Evolutionary conservation across 1,284 basidiomycete species (phyloP), one percentile per base, ranked within the genome.

Genomic region (Cryptococcus deneoformans): DNA sequence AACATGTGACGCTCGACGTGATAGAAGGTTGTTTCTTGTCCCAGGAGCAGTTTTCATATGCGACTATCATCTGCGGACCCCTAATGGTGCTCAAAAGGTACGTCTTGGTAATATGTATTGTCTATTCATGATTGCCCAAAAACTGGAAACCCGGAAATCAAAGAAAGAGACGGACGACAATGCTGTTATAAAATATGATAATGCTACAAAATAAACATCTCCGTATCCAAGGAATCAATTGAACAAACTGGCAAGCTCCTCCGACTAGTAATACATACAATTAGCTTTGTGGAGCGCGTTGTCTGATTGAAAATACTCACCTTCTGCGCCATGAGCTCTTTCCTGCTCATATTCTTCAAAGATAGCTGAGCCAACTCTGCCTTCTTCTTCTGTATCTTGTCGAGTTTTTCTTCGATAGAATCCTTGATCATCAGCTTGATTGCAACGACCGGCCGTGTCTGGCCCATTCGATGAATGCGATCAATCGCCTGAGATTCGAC

Each of bases 401-500:
- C 81, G 62, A 94, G 81, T 52, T 86, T 85, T 57, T 88, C 87
- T 79, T 99, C 96, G 73, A 99, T 96, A 35, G 91, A 89, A 69
- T 92, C 85, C 71, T 92, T 87, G 66, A 99, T 92, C 72, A 99
- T 90, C 57, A 93, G 83, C 72, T 95, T 93, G 71, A 93, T 83
- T 0, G 94, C 94, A 9, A 86, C 87, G 8, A 99, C 96, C 0
- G 91, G 88, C 53, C 86, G 83, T 3, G 87, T 94, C 76, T 99
- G 96, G 35, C 93, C 93, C 52, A 97, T 82, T 56, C 93, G 92
- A 77, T 97, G 92, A 68, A 95, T 92, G 60, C 94, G 86, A 81
- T 96, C 89, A 54, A 95, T 90, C 24, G 92, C 92, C 77, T 96
- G 93, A 70, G 93, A 92, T 80, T 97, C 93, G 6, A 96, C 93